Conservation (phyloP, 306 rosid genomes). For the Cajanus cajan region DNA sequence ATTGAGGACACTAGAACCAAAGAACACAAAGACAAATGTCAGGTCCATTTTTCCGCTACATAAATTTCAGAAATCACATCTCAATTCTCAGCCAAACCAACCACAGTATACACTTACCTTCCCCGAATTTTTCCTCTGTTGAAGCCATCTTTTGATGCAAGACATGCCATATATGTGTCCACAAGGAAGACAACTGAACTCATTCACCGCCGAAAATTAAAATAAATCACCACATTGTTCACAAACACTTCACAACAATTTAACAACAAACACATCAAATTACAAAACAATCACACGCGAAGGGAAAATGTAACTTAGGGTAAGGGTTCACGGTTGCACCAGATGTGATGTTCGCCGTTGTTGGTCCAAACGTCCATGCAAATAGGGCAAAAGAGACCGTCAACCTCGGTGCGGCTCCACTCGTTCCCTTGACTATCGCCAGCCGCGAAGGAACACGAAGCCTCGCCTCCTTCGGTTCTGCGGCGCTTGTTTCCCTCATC, state of each 20-base stretch:
- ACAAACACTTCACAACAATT: neutral
- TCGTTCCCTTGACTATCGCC: slow-evolving; percentile 52
- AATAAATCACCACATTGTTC: neutral
- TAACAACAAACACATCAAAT: neutral
- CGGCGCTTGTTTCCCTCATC: slow-evolving; percentile 62
- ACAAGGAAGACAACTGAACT: slow-evolving; percentile 87
- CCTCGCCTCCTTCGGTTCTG: slow-evolving; percentile 52
- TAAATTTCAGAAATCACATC: neutral
- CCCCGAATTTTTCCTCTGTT: slow-evolving; percentile 50
- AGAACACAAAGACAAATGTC: slow-evolving; percentile 1
- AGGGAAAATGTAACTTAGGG: neutral
- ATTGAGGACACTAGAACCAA: slow-evolving; percentile 74
- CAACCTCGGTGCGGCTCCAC: slow-evolving; percentile 49
- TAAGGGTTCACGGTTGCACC: slow-evolving; percentile 41
- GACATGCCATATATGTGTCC: slow-evolving; percentile 91
- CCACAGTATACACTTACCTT: slow-evolving; percentile 48
- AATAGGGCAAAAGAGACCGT: slow-evolving; percentile 77
- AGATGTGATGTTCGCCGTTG: slow-evolving; percentile 65
- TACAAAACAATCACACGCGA: neutral
- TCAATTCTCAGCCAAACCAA: neutral
- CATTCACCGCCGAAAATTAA: slow-evolving; percentile 13
- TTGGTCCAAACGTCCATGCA: slow-evolving; percentile 81
- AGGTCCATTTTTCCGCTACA: neutral
- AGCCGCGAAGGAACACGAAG: slow-evolving; percentile 31
- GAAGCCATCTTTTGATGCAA: slow-evolving; percentile 76